These are phyloP conservation scores for Fusarium siculi DNA, from an alignment of 2,329 filamentous ascomycete species.

Conservation along the genomic window DNA sequence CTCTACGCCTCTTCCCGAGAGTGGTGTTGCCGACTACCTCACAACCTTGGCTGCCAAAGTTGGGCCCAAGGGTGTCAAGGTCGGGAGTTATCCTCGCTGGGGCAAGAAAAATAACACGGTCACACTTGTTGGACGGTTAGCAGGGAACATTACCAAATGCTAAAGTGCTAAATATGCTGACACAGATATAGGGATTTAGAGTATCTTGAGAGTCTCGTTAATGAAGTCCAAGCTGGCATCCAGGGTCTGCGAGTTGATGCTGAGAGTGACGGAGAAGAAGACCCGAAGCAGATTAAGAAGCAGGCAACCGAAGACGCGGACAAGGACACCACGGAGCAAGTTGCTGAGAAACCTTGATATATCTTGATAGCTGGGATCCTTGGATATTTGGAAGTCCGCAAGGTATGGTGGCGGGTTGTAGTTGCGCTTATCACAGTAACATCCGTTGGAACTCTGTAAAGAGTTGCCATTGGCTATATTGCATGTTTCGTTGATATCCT, in stretches of 20 bases:
- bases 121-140: constrained; percentile 78
- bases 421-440: constrained; percentile 3
- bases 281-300: constrained; percentile 41
- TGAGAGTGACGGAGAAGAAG: constrained; percentile 79
- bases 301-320: constrained; percentile 24
- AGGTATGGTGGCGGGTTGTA: constrained; percentile 4
- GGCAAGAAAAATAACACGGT: constrained; percentile 89
- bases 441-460: not conserved
- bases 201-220: constrained; percentile 81
- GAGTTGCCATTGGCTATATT: constrained; percentile 13
- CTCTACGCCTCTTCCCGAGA: constrained; percentile 89
- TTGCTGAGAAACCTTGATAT: constrained; percentile 24
- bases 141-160: not conserved
- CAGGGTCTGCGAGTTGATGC: constrained; percentile 74
- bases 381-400: not conserved
- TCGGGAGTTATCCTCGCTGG: constrained; percentile 95
- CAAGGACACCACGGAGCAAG: constrained; percentile 13
- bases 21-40: constrained; percentile 82
- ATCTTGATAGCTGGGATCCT: not conserved
- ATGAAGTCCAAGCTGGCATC: constrained; percentile 81
- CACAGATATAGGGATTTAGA: constrained; percentile 68
- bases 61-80: constrained; percentile 82
- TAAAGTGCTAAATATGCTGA: constrained; percentile 40
- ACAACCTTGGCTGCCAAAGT: constrained; percentile 81
- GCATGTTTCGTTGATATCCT: constrained; percentile 18